phyloP scores from a whole-genome alignment of 192 early-diverging fungal species.

The Dissophora globulifera region DNA sequence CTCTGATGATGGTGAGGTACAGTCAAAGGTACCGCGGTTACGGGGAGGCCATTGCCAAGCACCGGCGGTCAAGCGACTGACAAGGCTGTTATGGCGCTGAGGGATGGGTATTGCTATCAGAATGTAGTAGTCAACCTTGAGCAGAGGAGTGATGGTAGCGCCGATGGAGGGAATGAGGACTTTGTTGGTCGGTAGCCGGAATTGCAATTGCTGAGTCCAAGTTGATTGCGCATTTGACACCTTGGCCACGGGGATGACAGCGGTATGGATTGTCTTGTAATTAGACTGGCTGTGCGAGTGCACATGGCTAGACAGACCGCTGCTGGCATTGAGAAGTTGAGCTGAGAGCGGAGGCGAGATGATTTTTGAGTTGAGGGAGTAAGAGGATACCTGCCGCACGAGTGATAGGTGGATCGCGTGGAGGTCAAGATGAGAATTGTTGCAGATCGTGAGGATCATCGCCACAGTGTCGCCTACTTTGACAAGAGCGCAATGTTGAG shows the following conservation, averaged over 20 bases:
- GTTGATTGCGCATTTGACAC: constrained; percentile 9
- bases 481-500: neutral
- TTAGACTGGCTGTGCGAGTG: constrained; percentile 2
- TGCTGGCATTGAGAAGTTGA: no score
- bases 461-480: constrained; percentile 18
- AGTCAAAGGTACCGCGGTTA: constrained; percentile 12
- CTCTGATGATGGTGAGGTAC: neutral
- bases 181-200: constrained; percentile 13
- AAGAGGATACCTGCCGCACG: constrained; percentile 28
- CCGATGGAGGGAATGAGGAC: constrained; percentile 20
- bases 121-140: constrained; percentile 31
- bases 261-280: constrained; percentile 11
- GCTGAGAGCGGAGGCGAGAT: no score
- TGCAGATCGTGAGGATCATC: constrained; percentile 21
- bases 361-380: no score
- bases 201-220: constrained; percentile 40
- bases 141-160: constrained; percentile 12
- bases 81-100: constrained; percentile 14
- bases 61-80: constrained; percentile 16
- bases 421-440: constrained; percentile 18
- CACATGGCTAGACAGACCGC: neutral
- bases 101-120: constrained; percentile 20
- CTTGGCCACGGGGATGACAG: constrained; percentile 28
- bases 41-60: neutral
- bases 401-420: constrained; percentile 27